Base-by-base conservation (phyloP, 176 grass and related monocot genomes). In the Otatea glauca region DNA sequence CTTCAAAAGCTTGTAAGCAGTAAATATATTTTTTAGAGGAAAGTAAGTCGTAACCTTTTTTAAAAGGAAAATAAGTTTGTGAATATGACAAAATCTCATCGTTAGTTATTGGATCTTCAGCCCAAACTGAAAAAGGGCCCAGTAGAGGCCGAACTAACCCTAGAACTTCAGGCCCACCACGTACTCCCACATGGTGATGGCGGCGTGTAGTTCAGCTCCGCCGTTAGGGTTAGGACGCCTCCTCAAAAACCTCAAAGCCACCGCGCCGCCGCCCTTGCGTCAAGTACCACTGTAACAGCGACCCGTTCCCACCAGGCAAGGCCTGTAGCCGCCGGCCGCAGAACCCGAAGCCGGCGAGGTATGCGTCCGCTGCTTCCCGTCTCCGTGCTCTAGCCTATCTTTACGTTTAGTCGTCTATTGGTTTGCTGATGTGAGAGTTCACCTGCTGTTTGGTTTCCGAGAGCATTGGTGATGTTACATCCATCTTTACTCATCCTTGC, bases 401-500 rank as follows among this genome's bases (percentile, higher is more conserved):
- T 23, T 49, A 5, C n/a, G 32, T 77, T 63, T 72, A 45, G 17
- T 48, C 25, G 4, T 4, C 0, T 32, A 4, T 1, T 78, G 12
- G 9, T 42, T 65, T 9, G 5, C 3, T 43, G 53, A 25, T 9
- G 20, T 23, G 41, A 4, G 74, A 37, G 39, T 89, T 56, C 25
- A 5, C 23, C 24, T 51, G 0, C 21, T 20, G 10, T 50, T 67
- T 56, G 5, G 3, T 21, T 50, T 6, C 9, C 3, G 58, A 3
- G 78, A 78, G 86, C 82, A 82, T 78, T 77, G 5, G 66, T 88
- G 86, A 88, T 88, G 81, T 73, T 81, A 80, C 76, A 88, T 81
- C 81, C 90, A 50, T 55, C 49, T 75, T 65, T 53, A 82, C 75
- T 88, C 82, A 88, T 88, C 90, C 86, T 88, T 92, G 82, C 77